A percentile compares a stretch with the other conserved stretches of the same genome.
phyloP scores from a whole-genome alignment of 1,284 basidiomycete genomes.

The Ustilago crameri region DNA sequence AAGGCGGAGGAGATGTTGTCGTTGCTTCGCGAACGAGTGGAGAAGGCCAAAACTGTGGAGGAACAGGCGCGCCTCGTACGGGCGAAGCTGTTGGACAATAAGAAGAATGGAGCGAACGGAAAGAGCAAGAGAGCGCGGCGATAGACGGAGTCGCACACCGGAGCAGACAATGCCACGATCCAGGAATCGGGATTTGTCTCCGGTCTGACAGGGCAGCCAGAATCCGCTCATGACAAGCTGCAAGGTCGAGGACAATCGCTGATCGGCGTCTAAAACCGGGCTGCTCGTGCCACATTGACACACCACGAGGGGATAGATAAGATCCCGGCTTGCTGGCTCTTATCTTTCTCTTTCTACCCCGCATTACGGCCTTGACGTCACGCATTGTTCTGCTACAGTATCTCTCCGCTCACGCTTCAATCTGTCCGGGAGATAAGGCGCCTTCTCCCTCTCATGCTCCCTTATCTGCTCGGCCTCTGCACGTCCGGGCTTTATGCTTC shows the following conservation, averaged over 20 bases:
- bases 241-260: no score
- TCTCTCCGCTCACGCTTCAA: background rate
- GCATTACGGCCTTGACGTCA: background rate
- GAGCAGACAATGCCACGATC: background rate
- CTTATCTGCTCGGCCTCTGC: background rate
- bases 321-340: background rate
- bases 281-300: no score
- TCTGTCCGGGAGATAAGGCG: background rate
- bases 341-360: background rate
- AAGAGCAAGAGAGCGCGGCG: background rate
- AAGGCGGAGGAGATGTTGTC: slow-evolving; percentile 34
- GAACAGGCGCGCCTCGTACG: slow-evolving; percentile 15
- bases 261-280: no score
- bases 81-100: background rate
- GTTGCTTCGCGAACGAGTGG: slow-evolving; percentile 17
- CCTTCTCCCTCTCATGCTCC: background rate
- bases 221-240: no score
- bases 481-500: background rate
- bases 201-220: no score
- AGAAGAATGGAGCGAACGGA: slow-evolving; percentile 5
- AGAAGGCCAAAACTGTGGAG: slow-evolving; percentile 14
- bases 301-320: background rate
- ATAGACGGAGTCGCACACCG: background rate
- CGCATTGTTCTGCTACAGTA: background rate
- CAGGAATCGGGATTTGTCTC: no score